Evolutionary conservation across 2,329 filamentous ascomycete genomes (phyloP).

Genomic region (Hymenoscyphus repandus): DNA sequence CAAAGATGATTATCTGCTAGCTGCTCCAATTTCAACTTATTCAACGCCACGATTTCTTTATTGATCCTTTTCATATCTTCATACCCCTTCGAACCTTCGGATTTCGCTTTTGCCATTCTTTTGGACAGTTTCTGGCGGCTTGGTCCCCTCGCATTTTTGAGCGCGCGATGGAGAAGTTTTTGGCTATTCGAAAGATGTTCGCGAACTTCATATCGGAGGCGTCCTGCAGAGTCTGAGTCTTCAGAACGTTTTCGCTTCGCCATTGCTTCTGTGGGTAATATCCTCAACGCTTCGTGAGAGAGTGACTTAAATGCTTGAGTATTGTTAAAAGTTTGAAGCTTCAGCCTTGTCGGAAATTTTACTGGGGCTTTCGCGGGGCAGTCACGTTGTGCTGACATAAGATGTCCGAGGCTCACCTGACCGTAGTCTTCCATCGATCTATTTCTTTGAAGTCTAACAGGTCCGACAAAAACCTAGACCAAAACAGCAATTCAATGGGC

Average conservation of each 20-base stretch:
- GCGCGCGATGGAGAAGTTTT: conserved; percentile 57
- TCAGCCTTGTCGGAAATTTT: too few species aligned
- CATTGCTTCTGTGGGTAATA: conserved; percentile 34
- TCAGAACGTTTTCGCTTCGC: conserved; percentile 51
- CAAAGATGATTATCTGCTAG: conserved; percentile 42
- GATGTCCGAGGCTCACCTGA: too few species aligned
- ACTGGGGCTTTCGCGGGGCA: too few species aligned
- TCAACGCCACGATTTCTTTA: conserved; percentile 50
- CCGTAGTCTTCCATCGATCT: too few species aligned
- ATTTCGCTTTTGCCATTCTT: conserved; percentile 47
- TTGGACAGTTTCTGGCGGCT: conserved; percentile 69
- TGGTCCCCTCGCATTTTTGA: conserved; percentile 70
- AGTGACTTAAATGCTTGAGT: not conserved
- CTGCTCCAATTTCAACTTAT: conserved; percentile 42
- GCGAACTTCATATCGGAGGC: conserved; percentile 33
- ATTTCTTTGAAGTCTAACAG: too few species aligned
- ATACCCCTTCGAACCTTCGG: conserved; percentile 33
- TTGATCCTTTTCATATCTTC: conserved; percentile 57
- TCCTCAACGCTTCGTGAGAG: too few species aligned
- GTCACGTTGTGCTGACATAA: too few species aligned
- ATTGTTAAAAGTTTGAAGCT: not conserved
- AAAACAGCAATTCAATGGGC: conserved; percentile 9
- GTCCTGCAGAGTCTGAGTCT: conserved; percentile 34
- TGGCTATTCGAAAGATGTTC: conserved; percentile 49
- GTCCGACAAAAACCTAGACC: conserved; percentile 28